Base-by-base conservation (phyloP, 768 basidiomycete species). In the Termitomyces sp. region DNA sequence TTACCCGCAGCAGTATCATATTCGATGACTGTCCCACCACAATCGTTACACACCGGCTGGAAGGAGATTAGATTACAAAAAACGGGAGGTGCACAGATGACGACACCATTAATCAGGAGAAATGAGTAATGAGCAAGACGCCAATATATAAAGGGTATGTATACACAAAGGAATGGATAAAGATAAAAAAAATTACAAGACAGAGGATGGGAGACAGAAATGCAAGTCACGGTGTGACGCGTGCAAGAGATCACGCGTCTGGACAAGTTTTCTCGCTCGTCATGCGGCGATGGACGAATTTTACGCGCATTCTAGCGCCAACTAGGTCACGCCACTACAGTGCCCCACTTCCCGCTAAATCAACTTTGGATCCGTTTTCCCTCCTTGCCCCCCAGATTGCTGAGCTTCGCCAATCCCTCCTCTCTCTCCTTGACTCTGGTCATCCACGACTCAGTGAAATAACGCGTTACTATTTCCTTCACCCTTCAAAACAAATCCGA, bases 391-490 rank as follows among this genome's bases (percentile, higher is more conserved):
- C 84, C 3, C 88, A 95, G 67, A 79, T 97, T 45, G 64, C 78
- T 34, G 76, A 81, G 58, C 76, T 97, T 37, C 86, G 89, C 55
- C 77, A 80, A 3, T 86, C 84, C 20, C 75, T 97, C 18, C 78
- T 93, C 61, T 73, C 78, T 59, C 80, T 98, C 58, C 81, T 98
- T 12, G 88, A 88, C 18, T 91, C 91, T 12, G 88, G 89, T 5
- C 88, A 96, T 70, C 89, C 93, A 16, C 82, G 86, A 0, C 82
- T 97, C 54, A 86, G 86, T 59, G 85, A 91, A 64, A 86, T 95
- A 55, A 89, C 95, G 1, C 85, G 92, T 61, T 96, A 98, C 73
- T 97, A 98, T 76, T 97, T 97, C 71, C 79, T 83, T 39, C 90
- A 91, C 62, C 88, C 87, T 2, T 93, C 93, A 6, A 97, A 98